A percentile compares a stretch with the other conserved stretches of the same genome.
phyloP scores from a whole-genome alignment of 176 grass and related monocot species.

The Ensete ventricosum region DNA sequence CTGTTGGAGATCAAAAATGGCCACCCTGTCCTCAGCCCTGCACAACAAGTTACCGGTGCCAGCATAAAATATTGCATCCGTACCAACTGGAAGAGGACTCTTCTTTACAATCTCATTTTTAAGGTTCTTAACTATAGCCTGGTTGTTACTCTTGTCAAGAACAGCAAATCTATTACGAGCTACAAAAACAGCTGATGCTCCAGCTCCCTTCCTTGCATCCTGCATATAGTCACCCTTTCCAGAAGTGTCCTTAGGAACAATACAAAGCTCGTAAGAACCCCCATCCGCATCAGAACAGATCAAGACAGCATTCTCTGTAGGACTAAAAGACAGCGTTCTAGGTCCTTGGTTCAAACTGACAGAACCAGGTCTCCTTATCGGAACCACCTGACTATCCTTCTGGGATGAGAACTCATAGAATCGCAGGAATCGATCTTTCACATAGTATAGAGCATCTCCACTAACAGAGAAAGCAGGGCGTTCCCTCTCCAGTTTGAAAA shows the following conservation, averaged over 20 bases:
- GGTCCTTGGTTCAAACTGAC: constrained; percentile 80
- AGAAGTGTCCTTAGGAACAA: constrained; percentile 67
- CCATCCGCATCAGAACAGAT: constrained; percentile 85
- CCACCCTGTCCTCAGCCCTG: constrained; percentile 72
- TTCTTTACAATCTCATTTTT: constrained; percentile 97
- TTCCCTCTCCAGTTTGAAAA: constrained; percentile 89
- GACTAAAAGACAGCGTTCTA: constrained; percentile 68
- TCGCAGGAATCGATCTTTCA: constrained; percentile 82
- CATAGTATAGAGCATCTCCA: constrained; percentile 67
- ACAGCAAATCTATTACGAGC: constrained; percentile 84
- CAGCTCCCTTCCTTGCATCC: constrained; percentile 69
- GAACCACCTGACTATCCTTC: constrained; percentile 69
- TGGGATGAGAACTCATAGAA: constrained; percentile 62
- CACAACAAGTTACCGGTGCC: constrained; percentile 83
- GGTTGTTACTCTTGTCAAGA: constrained; percentile 81
- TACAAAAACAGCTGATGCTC: constrained; percentile 70
- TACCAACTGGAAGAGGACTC: constrained; percentile 63
- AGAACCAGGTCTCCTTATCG: constrained; percentile 61
- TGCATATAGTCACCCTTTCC: constrained; percentile 74
- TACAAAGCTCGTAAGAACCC: constrained; percentile 77
- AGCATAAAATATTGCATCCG: constrained; percentile 85
- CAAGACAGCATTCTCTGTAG: constrained; percentile 87
- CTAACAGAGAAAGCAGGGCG: constrained; percentile 65
- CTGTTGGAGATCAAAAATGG: constrained; percentile 89
- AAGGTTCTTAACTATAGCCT: constrained; percentile 74